Conservation (phyloP, 805 yeast species). For the Candida ovalis region DNA sequence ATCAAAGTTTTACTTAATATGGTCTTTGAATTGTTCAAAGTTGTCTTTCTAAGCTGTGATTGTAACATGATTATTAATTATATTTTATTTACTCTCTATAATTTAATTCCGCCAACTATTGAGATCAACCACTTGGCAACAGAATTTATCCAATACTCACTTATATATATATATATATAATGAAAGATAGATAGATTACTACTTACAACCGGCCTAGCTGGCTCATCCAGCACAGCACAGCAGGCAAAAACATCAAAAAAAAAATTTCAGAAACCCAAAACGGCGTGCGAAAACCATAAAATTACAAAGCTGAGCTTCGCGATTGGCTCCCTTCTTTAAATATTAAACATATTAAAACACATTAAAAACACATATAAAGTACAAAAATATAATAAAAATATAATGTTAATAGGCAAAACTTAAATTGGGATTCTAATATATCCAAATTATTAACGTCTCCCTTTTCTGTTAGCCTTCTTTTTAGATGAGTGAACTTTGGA, state of each 20-base stretch:
- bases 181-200: too few species aligned
- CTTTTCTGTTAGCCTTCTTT: conserved; percentile 16
- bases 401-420: not conserved
- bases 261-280: not conserved
- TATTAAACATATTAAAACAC: not conserved
- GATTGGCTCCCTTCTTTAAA: not conserved
- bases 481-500: conserved; percentile 11
- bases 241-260: not conserved
- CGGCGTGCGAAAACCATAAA: not conserved
- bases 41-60: conserved; percentile 7
- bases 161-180: too few species aligned
- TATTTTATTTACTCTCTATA: too few species aligned
- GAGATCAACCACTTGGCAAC: too few species aligned
- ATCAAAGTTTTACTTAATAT: not conserved
- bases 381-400: not conserved
- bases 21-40: not conserved
- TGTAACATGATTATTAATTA: conserved; percentile 1
- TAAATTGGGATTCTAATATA: too few species aligned
- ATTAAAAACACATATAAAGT: not conserved
- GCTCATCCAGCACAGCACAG: not conserved
- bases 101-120: too few species aligned
- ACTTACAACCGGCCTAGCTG: not conserved
- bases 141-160: too few species aligned
- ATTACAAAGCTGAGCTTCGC: not conserved
- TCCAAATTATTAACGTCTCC: conserved; percentile 1